Evolutionary conservation across 1,284 basidiomycete genomes (phyloP).

Genomic region (Rhodofomes roseus): DNA sequence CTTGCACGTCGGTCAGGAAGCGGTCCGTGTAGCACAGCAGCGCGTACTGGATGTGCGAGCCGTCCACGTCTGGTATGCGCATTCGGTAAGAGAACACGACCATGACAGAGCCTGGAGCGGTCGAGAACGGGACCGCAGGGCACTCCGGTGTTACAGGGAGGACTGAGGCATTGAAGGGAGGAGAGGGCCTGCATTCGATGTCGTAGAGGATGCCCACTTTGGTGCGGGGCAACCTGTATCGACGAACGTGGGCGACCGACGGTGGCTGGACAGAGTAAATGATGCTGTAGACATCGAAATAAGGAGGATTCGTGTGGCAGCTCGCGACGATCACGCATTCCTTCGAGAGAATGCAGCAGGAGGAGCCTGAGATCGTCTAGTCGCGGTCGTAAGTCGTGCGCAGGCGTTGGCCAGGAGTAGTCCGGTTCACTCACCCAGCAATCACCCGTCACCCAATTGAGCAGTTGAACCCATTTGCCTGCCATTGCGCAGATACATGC

Average conservation of each 20-base stretch:
- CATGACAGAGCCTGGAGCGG: background rate
- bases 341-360: background rate
- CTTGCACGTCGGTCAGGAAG: background rate
- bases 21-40: background rate
- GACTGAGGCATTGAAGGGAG: background rate
- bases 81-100: background rate
- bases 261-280: background rate
- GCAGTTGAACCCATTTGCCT: background rate
- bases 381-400: background rate
- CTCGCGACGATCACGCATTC: background rate
- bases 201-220: background rate
- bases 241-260: background rate
- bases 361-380: background rate
- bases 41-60: background rate
- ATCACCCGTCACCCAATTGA: background rate
- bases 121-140: background rate
- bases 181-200: background rate
- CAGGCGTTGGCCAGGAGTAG: background rate
- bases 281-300: background rate
- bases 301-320: background rate
- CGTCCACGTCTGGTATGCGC: background rate
- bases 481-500: background rate
- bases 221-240: background rate
- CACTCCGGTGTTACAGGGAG: background rate
- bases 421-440: background rate